Percentiles rank a stretch among this genome's conserved stretches.
Conservation (phyloP, 805 yeast species). For the Gaillardinia entomophila region DNA sequence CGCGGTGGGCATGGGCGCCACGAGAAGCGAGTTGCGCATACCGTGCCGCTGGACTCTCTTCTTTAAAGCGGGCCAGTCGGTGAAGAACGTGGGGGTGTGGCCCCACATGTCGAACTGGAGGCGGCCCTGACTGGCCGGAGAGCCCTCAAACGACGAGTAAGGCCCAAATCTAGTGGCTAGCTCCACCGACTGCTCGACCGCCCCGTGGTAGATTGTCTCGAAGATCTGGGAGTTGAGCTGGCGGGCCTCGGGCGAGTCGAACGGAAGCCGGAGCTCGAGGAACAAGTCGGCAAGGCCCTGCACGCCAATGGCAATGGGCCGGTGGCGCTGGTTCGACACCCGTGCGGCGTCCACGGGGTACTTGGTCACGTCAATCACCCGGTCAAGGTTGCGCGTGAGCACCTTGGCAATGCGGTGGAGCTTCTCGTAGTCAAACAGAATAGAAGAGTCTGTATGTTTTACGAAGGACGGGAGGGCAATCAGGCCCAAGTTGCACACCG, state of each 20-base stretch:
- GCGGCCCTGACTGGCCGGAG: slow-evolving; percentile 84
- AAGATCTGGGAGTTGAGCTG: slow-evolving; percentile 76
- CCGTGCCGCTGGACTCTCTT: slow-evolving; percentile 57
- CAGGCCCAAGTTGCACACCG: slow-evolving; percentile 93
- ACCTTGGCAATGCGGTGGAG: slow-evolving; percentile 76
- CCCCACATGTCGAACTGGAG: slow-evolving; percentile 89
- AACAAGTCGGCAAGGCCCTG: slow-evolving; percentile 94
- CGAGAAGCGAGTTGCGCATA: slow-evolving; percentile 76
- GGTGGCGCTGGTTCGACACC: slow-evolving; percentile 69
- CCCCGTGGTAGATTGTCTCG: slow-evolving; percentile 94
- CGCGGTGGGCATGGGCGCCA: slow-evolving; percentile 98
- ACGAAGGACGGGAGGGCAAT: slow-evolving; percentile 81
- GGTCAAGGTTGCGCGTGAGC: slow-evolving; percentile 71
- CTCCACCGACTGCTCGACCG: slow-evolving; percentile 82
- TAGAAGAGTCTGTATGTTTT: slow-evolving; percentile 15
- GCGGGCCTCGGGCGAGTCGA: slow-evolving; percentile 77
- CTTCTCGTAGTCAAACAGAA: slow-evolving; percentile 61
- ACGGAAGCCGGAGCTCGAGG: slow-evolving; percentile 73
- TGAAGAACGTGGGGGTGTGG: slow-evolving; percentile 70
- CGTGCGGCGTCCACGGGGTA: slow-evolving; percentile 81
- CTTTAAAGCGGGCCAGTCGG: slow-evolving; percentile 75
- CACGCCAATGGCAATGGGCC: slow-evolving; percentile 98
- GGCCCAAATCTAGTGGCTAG: slow-evolving; percentile 65
- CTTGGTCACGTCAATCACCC: slow-evolving; percentile 74
- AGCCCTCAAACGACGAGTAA: slow-evolving; percentile 71